phyloP scores from a whole-genome alignment of 1,284 basidiomycete species.

The Porodaedalea pini region DNA sequence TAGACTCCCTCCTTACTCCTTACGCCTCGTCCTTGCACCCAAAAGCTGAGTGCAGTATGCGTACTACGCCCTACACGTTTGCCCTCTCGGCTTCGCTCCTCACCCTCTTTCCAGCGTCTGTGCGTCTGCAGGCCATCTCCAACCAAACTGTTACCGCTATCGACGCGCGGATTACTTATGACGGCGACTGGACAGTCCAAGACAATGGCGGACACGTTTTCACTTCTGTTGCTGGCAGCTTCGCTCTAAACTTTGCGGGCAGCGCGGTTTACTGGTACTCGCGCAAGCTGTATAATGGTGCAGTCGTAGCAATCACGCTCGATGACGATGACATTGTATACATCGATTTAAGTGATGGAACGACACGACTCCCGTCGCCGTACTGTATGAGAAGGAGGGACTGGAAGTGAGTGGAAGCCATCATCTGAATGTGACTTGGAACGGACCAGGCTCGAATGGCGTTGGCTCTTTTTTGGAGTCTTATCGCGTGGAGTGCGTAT shows the following conservation, averaged over 20 bases:
- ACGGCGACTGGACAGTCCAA: constrained; percentile 5
- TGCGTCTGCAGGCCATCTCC: background rate
- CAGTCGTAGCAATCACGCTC: background rate
- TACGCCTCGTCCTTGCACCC: too few relatives aligned
- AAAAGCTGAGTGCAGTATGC: too few relatives aligned
- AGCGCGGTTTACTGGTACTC: constrained; percentile 8
- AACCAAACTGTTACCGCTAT: constrained; percentile 3
- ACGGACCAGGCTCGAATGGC: background rate
- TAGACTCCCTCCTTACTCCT: too few relatives aligned
- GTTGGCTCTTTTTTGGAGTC: background rate
- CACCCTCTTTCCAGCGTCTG: background rate
- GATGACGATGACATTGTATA: background rate
- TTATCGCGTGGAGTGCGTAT: background rate
- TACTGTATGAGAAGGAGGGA: background rate
- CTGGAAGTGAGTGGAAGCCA: constrained; percentile 6
- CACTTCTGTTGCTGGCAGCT: background rate
- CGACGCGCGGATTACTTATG: constrained; percentile 12
- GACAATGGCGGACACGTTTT: constrained; percentile 12
- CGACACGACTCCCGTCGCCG: background rate
- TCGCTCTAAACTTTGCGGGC: background rate
- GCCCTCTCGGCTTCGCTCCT: background rate
- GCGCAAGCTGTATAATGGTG: background rate
- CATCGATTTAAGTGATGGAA: constrained; percentile 2
- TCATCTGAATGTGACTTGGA: constrained; percentile 1
- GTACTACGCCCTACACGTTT: background rate